Evolutionary conservation across 2,329 filamentous ascomycete genomes (phyloP).

Genomic region (Anthostomella pinea): DNA sequence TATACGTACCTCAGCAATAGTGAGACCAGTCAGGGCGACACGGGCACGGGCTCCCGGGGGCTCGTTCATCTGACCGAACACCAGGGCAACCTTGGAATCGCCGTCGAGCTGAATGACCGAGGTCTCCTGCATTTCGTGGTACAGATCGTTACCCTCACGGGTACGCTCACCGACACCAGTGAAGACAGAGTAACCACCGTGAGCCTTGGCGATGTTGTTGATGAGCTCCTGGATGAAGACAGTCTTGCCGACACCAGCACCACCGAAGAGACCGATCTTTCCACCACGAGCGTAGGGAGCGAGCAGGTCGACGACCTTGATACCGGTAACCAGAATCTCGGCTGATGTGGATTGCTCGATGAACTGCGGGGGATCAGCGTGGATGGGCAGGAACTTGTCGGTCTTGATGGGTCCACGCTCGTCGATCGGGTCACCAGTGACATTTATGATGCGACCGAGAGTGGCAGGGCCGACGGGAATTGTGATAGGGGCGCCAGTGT

Average conservation of each 20-base stretch:
- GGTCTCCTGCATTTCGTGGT: constrained; percentile 99
- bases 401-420: constrained; percentile 98
- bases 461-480: constrained; percentile 92
- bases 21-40: constrained; percentile 93
- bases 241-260: constrained; percentile 99
- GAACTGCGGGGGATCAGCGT: constrained; percentile 91
- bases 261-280: constrained; percentile 99
- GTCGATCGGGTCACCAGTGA: constrained; percentile 99
- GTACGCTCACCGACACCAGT: constrained; percentile 99
- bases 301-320: constrained; percentile 99
- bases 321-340: constrained; percentile 97
- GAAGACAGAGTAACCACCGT: constrained; percentile 99
- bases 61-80: constrained; percentile 99
- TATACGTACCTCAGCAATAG: too few species aligned
- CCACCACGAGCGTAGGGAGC: constrained; percentile 99
- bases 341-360: constrained; percentile 93
- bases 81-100: constrained; percentile 98
- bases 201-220: constrained; percentile 99
- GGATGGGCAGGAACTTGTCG: constrained; percentile 83
- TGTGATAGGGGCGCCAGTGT: constrained; percentile 93
- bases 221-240: constrained; percentile 99
- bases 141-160: constrained; percentile 99
- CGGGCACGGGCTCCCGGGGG: constrained; percentile 98
- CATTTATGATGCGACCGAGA: constrained; percentile 99
- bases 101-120: constrained; percentile 99